Percentiles rank a stretch among this genome's conserved stretches.
Evolutionary conservation across 768 basidiomycete genomes (phyloP).

Genomic region (Naganishia antarctica): DNA sequence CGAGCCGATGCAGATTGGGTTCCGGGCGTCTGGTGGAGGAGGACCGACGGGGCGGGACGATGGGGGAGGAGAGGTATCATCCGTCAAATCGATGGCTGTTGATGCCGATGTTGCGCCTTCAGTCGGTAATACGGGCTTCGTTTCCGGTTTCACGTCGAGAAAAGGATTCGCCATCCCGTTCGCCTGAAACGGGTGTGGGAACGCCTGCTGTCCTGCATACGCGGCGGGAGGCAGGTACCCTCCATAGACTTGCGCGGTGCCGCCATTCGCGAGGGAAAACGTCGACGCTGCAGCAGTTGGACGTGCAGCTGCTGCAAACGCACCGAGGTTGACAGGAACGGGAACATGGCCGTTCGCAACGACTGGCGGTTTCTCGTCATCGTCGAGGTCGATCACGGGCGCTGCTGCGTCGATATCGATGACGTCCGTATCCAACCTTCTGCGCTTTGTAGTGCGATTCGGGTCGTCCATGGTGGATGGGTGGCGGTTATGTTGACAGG

Average conservation of each 20-base stretch:
- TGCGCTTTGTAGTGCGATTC: not conserved
- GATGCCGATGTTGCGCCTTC: not conserved
- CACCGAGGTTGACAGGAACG: not conserved
- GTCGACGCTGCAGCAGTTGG: not conserved
- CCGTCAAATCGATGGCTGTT: constrained; percentile 23
- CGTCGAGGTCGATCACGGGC: not conserved
- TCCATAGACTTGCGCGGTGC: no score
- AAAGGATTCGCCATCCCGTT: no score
- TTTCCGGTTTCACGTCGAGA: not conserved
- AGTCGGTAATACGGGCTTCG: not conserved
- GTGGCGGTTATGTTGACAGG: not conserved
- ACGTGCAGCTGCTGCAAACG: no score
- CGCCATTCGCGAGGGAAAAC: no score
- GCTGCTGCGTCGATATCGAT: not conserved
- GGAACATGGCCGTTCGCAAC: not conserved
- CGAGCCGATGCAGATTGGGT: constrained; percentile 29
- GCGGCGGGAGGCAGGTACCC: no score
- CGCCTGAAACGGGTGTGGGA: no score
- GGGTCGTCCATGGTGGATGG: not conserved
- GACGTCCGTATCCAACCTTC: not conserved
- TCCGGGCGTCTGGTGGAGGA: constrained; percentile 1
- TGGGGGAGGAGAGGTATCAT: constrained; percentile 20
- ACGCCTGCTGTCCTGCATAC: no score
- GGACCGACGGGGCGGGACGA: not conserved
- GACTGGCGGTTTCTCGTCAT: not conserved